Conservation (phyloP, 352 stramenopile species). For the Phytophthora ohioensis region DNA sequence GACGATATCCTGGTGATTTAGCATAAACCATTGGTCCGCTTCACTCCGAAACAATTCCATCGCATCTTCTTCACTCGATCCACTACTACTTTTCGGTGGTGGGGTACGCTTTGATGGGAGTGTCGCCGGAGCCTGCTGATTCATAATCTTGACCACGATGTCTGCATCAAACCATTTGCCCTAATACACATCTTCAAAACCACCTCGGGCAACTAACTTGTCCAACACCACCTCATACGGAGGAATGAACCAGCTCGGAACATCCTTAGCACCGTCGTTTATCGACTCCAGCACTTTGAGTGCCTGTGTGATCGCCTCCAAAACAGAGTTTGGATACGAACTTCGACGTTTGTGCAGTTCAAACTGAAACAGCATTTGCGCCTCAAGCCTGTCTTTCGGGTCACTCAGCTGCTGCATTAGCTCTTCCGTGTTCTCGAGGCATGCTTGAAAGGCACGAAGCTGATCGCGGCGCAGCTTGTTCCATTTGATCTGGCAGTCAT, state of each 20-base stretch:
- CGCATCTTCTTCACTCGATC: slow-evolving; percentile 17
- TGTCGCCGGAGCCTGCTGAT: not conserved
- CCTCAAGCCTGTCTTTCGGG: slow-evolving; percentile 22
- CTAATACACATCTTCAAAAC: slow-evolving; percentile 35
- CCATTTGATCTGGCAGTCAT: slow-evolving; percentile 32
- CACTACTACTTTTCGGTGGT: slow-evolving; percentile 13
- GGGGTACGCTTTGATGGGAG: slow-evolving; percentile 3
- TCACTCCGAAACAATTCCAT: slow-evolving; percentile 38
- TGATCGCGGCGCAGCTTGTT: slow-evolving; percentile 31
- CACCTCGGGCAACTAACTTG: slow-evolving; percentile 20
- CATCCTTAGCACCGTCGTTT: slow-evolving; percentile 7
- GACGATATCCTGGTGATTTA: slow-evolving; percentile 45
- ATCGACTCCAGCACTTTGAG: slow-evolving; percentile 18
- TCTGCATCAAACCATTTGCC: slow-evolving; percentile 42
- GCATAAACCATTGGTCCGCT: slow-evolving; percentile 41
- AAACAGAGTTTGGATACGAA: slow-evolving; percentile 34
- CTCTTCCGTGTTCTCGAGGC: slow-evolving; percentile 17
- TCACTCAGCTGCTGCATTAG: slow-evolving; percentile 25
- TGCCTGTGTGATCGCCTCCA: slow-evolving; percentile 22
- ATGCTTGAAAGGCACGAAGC: slow-evolving; percentile 31
- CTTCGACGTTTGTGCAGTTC: slow-evolving; percentile 35
- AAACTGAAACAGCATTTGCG: slow-evolving; percentile 38
- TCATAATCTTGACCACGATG: slow-evolving; percentile 42
- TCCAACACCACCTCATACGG: slow-evolving; percentile 36
- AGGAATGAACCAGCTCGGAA: slow-evolving; percentile 45